These are phyloP conservation scores for Noccaea caerulescens DNA, from an alignment of 345 rosid genomes.

Conservation along the genomic window DNA sequence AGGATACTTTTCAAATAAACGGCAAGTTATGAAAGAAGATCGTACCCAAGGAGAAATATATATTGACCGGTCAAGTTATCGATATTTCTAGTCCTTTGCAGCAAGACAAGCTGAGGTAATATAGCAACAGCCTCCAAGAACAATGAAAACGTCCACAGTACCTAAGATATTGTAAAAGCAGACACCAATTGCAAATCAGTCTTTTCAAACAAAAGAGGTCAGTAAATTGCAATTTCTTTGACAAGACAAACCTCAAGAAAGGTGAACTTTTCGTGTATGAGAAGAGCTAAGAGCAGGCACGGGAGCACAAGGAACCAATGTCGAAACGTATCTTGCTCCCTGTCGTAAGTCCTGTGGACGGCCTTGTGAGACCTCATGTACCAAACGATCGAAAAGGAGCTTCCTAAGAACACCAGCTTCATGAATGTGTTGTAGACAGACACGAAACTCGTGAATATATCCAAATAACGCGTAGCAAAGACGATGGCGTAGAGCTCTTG, in stretches of 20 bases:
- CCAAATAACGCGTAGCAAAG: slow-evolving; percentile 75
- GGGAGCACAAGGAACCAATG: slow-evolving; percentile 67
- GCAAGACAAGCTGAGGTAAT: slow-evolving; percentile 80
- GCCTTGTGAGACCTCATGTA: slow-evolving; percentile 74
- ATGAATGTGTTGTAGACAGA: slow-evolving; percentile 73
- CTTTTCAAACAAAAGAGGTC: background rate
- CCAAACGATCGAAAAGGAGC: slow-evolving; percentile 85
- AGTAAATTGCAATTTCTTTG: background rate
- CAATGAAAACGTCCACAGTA: slow-evolving; percentile 77
- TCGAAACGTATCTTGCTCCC: slow-evolving; percentile 74
- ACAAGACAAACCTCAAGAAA: slow-evolving; percentile 61
- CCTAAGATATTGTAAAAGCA: slow-evolving; percentile 48
- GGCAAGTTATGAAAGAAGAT: background rate
- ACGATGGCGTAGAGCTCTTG: slow-evolving; percentile 82
- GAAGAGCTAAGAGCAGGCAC: slow-evolving; percentile 68
- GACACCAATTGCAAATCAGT: background rate
- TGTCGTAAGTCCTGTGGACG: slow-evolving; percentile 76
- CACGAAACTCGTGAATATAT: slow-evolving; percentile 69
- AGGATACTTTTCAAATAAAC: too few species aligned
- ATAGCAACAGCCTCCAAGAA: slow-evolving; percentile 85
- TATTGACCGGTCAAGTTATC: slow-evolving; percentile 84
- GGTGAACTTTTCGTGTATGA: slow-evolving; percentile 68
- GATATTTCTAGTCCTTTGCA: slow-evolving; percentile 79
- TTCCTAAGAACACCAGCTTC: slow-evolving; percentile 84
- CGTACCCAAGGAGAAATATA: slow-evolving; percentile 79